Evolutionary conservation across 2,329 filamentous ascomycete genomes (phyloP).

Genomic region (Alternaria dauci): DNA sequence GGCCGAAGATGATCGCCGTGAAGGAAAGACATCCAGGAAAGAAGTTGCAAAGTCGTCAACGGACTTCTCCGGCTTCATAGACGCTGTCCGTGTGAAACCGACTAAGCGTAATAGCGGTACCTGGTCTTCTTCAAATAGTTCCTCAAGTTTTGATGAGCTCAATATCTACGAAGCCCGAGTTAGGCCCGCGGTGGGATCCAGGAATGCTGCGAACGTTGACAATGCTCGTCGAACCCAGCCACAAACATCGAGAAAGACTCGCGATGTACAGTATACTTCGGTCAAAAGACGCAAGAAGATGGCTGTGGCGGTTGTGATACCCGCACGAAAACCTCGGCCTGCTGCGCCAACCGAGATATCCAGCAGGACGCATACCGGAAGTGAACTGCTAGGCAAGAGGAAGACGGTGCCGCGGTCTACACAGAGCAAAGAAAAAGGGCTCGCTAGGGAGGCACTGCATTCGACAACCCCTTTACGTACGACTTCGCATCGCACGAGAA

Average conservation of each 20-base stretch:
- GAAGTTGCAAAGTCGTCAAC: background rate
- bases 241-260: background rate
- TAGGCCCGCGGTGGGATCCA: background rate
- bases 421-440: background rate
- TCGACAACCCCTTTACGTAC: background rate
- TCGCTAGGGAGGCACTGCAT: background rate
- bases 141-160: background rate
- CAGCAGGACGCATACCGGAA: background rate
- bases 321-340: background rate
- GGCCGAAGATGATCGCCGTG: background rate
- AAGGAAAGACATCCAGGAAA: background rate
- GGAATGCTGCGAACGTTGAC: background rate
- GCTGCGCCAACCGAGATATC: no score
- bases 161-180: rapidly evolving
- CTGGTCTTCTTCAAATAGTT: background rate
- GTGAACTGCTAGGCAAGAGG: no score
- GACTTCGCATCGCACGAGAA: background rate
- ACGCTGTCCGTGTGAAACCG: background rate
- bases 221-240: background rate
- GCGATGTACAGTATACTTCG: background rate
- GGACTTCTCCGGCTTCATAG: background rate
- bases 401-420: background rate
- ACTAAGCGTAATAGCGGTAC: no score
- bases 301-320: background rate
- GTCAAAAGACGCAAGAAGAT: background rate